Conservation (phyloP, 1,284 basidiomycete species). For the Irpex lacteus region DNA sequence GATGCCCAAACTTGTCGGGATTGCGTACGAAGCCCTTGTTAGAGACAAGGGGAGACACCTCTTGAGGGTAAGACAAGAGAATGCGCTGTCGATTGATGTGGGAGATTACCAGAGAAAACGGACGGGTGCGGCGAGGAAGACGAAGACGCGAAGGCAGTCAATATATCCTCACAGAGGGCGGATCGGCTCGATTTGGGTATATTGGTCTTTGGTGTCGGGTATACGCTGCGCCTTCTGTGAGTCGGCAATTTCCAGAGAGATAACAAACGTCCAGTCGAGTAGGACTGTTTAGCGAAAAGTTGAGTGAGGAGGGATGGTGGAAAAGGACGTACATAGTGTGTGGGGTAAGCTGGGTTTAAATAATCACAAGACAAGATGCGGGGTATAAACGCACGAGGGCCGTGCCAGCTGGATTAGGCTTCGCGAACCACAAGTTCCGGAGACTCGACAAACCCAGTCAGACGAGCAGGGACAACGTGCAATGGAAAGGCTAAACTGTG, state of each 20-base stretch:
- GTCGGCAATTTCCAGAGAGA: neutral
- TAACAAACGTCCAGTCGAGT: neutral
- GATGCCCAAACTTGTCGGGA: no score
- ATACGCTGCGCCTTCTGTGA: neutral
- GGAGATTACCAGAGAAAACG: neutral
- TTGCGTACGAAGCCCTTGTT: neutral
- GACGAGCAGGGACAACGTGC: neutral
- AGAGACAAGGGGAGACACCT: neutral
- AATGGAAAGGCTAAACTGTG: neutral
- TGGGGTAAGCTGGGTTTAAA: neutral
- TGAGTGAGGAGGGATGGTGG: neutral
- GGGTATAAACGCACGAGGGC: neutral
- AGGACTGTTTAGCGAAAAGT: neutral
- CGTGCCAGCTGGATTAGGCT: no score
- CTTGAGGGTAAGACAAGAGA: neutral
- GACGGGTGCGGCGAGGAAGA: neutral
- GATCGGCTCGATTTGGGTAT: neutral
- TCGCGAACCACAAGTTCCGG: neutral
- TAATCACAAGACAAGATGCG: neutral
- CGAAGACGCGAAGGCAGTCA: neutral
- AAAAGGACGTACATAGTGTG: neutral
- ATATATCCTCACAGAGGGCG: neutral
- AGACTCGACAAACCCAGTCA: neutral
- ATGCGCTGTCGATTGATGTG: neutral
- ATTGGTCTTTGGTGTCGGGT: neutral